Evolutionary conservation across 208 protist species (phyloP).

Genomic region (Leptomonas seymouri): DNA sequence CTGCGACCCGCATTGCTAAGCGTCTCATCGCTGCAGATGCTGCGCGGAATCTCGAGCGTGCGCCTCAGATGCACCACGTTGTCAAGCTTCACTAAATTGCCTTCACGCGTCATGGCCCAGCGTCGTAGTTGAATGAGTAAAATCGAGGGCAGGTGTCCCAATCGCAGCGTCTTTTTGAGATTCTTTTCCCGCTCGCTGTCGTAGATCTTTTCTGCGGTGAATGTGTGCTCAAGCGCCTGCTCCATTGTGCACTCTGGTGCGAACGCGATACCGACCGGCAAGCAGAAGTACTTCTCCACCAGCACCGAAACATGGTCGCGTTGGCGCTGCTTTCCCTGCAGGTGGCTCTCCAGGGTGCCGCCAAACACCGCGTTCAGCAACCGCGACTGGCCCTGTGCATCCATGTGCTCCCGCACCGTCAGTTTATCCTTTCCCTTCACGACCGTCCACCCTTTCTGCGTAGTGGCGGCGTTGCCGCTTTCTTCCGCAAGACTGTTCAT

Average conservation of each 20-base stretch:
- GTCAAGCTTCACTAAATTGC: slow-evolving; percentile 84
- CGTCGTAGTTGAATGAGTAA: slow-evolving; percentile 77
- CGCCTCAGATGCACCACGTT: slow-evolving; percentile 65
- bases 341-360: slow-evolving; percentile 68
- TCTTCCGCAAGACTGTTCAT: slow-evolving; percentile 2
- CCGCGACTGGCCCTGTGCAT: slow-evolving; percentile 50
- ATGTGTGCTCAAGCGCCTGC: slow-evolving; percentile 63
- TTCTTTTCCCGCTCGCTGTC: slow-evolving; percentile 57
- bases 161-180: slow-evolving; percentile 63
- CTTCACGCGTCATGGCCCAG: slow-evolving; percentile 85
- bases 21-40: slow-evolving; percentile 52
- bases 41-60: slow-evolving; percentile 59
- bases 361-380: slow-evolving; percentile 65
- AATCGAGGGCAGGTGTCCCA: slow-evolving; percentile 60
- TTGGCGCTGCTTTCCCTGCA: slow-evolving; percentile 62
- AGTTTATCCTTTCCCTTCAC: slow-evolving; percentile 63
- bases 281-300: slow-evolving; percentile 65
- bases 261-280: slow-evolving; percentile 74
- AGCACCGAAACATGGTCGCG: slow-evolving; percentile 63
- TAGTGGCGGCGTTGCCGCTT: neutral
- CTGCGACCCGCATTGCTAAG: slow-evolving; percentile 45
- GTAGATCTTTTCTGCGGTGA: slow-evolving; percentile 62
- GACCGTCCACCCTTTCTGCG: slow-evolving; percentile 66
- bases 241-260: slow-evolving; percentile 65
- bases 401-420: slow-evolving; percentile 52